Evolutionary conservation across 2,329 filamentous ascomycete species (phyloP).

Genomic region (Gnomoniopsis sp.): DNA sequence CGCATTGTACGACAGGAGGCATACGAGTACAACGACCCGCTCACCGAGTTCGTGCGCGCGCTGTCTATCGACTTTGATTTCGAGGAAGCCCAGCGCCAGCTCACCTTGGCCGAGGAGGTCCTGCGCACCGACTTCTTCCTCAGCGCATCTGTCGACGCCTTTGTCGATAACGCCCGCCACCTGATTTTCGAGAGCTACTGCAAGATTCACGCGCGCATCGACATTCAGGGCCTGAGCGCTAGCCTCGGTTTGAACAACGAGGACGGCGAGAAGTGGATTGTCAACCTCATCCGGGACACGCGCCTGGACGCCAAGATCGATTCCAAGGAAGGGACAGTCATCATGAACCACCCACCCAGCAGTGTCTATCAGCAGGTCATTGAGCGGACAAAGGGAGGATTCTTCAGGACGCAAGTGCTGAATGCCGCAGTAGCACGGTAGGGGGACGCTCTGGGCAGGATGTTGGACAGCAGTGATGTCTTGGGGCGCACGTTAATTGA

Average conservation of each 20-base stretch:
- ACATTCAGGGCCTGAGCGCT: constrained; percentile 93
- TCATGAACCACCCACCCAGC: constrained; percentile 99
- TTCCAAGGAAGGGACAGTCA: constrained; percentile 95
- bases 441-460: not conserved
- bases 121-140: constrained; percentile 96
- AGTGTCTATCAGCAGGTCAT: constrained; percentile 99
- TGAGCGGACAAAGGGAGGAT: constrained; percentile 96
- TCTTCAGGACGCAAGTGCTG: constrained; percentile 96
- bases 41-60: constrained; percentile 94
- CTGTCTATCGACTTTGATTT: constrained; percentile 96
- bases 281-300: constrained; percentile 97
- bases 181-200: constrained; percentile 98
- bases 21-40: constrained; percentile 95
- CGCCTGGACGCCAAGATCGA: constrained; percentile 98
- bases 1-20: constrained; percentile 94
- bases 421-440: constrained; percentile 62
- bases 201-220: constrained; percentile 99
- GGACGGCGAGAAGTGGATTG: constrained; percentile 99
- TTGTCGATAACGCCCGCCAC: constrained; percentile 92
- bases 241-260: constrained; percentile 88
- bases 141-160: constrained; percentile 75
- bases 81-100: constrained; percentile 88
- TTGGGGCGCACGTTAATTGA: not conserved
- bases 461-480: not conserved
- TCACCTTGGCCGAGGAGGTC: constrained; percentile 84